Percentiles rank a stretch among this genome's conserved stretches.
Conservation (phyloP, 2,329 filamentous ascomycete genomes). For the Fusarium marasasianum region DNA sequence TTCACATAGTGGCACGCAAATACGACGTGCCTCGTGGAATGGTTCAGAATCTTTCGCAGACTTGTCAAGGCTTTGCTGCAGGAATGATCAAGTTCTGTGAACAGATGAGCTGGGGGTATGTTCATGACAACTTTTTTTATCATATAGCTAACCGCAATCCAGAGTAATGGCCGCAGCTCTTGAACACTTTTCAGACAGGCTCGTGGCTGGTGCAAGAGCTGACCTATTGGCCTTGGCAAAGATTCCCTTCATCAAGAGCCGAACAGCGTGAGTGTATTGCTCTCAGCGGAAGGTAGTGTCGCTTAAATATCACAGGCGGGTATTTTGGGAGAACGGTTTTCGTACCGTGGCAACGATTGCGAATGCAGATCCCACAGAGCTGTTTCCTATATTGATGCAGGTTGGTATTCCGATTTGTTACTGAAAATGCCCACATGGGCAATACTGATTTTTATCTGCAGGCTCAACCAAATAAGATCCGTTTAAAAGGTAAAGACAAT, state of each 20-base stretch:
- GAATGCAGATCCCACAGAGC: slow-evolving; percentile 72
- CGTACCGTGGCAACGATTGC: slow-evolving; percentile 73
- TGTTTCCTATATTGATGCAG: slow-evolving; percentile 78
- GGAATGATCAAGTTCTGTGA: slow-evolving; percentile 84
- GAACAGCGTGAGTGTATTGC: slow-evolving; percentile 67
- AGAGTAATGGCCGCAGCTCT: slow-evolving; percentile 76
- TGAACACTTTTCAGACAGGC: slow-evolving; percentile 78
- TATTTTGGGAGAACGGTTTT: slow-evolving; percentile 82
- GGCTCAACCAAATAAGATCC: slow-evolving; percentile 73
- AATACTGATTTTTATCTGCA: slow-evolving; percentile 42
- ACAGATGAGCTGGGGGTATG: slow-evolving; percentile 76
- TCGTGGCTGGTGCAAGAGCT: slow-evolving; percentile 75
- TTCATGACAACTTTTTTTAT: slow-evolving; percentile 1
- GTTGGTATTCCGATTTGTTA: slow-evolving; percentile 49
- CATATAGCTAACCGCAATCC: slow-evolving; percentile 22
- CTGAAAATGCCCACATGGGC: neutral
- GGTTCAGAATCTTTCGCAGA: slow-evolving; percentile 77
- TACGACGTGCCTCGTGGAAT: slow-evolving; percentile 76
- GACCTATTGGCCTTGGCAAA: slow-evolving; percentile 77
- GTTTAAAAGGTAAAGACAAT: slow-evolving; percentile 63
- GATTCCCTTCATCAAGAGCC: slow-evolving; percentile 80
- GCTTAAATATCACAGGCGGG: slow-evolving; percentile 47
- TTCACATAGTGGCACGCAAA: slow-evolving; percentile 74
- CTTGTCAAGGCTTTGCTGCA: slow-evolving; percentile 80
- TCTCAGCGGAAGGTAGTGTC: neutral